These are phyloP conservation scores for Clarireedia paspali DNA, from an alignment of 2,329 filamentous ascomycete species.

Conservation along the genomic window DNA sequence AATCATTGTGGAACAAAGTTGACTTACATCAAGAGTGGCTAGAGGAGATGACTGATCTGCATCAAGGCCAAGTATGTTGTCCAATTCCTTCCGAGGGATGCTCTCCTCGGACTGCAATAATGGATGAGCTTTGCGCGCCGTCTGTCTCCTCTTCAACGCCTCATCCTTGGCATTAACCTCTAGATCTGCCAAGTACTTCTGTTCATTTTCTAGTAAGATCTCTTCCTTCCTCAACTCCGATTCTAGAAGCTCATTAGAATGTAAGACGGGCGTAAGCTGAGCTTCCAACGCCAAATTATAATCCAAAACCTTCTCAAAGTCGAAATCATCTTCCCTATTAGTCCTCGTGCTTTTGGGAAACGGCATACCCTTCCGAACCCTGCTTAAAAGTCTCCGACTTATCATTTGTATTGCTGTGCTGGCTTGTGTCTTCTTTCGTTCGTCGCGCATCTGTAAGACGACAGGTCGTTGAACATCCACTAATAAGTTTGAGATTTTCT, in stretches of 20 bases:
- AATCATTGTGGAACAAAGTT: neutral
- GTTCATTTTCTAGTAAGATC: constrained; percentile 47
- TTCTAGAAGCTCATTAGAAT: constrained; percentile 53
- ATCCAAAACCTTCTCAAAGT: constrained; percentile 58
- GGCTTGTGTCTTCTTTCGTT: constrained; percentile 37
- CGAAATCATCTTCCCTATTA: constrained; percentile 50
- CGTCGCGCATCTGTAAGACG: constrained; percentile 44
- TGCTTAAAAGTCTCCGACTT: constrained; percentile 47
- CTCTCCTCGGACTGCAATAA: constrained; percentile 21
- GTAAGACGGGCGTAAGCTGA: constrained; percentile 53
- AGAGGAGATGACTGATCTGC: neutral
- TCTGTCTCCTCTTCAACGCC: constrained; percentile 42
- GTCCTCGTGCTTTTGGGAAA: constrained; percentile 51
- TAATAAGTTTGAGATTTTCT: constrained; percentile 48
- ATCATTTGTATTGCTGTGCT: constrained; percentile 47
- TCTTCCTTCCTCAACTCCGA: constrained; percentile 51
- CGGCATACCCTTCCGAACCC: constrained; percentile 53
- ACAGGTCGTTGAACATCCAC: constrained; percentile 54
- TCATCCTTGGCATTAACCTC: constrained; percentile 50
- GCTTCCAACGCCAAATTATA: constrained; percentile 48
- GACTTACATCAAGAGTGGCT: constrained; percentile 17
- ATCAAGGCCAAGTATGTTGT: constrained; percentile 16
- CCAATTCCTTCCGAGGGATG: constrained; percentile 8
- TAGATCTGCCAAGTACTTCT: constrained; percentile 41
- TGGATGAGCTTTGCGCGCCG: constrained; percentile 26